Evolutionary conservation across 257 asterid genomes (phyloP), one percentile per base, ranked within the genome.

Genomic region (Penstemon davidsonii): DNA sequence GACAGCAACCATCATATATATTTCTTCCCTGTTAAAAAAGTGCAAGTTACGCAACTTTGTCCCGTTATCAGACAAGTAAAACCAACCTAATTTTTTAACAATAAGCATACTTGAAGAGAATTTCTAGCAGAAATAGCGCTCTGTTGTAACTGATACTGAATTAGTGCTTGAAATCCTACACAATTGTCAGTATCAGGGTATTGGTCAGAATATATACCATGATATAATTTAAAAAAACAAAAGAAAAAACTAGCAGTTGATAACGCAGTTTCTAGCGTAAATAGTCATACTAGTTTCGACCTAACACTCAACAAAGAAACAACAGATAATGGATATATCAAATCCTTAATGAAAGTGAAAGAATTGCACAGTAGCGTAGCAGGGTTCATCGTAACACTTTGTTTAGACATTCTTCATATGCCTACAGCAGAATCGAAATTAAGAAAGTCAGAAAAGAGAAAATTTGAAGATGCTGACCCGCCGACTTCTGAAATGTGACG

Each of bases 401-500:
- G 44, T 36, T 69, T 63, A 55, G 79, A 75, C 62, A 80, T 59
- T 70, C 70, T 70, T 52, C 71, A 56, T 43, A 57, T 43, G 45
- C 78, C 70, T 69, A 70, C 74, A 71, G 79, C 75, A 81, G 63
- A 75, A 77, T 54, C 46, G 51, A 73, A 75, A 73, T 65, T 64
- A 62, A 64, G 83, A 79, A 80, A 75, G 79, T 50, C 85, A 76
- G 80, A 76, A 70, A 77, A 81, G 79, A 76, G 84, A 80, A 81
- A 85, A 82, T 83, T 76, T 80, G 84, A 82, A 83, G 92, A 85
- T 80, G 90, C 96, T 94, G 96, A 94, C 99, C 99, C 83, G 99
- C 99, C 78, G 99, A 94, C 91, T 94, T 91, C 96, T 94, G 99
- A 88, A 91, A 94, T 7, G 97, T 94, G 90, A 94, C 99, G 83